These are phyloP conservation scores for Medicago ruthenica DNA, from an alignment of 306 rosid species.

Conservation along the genomic window DNA sequence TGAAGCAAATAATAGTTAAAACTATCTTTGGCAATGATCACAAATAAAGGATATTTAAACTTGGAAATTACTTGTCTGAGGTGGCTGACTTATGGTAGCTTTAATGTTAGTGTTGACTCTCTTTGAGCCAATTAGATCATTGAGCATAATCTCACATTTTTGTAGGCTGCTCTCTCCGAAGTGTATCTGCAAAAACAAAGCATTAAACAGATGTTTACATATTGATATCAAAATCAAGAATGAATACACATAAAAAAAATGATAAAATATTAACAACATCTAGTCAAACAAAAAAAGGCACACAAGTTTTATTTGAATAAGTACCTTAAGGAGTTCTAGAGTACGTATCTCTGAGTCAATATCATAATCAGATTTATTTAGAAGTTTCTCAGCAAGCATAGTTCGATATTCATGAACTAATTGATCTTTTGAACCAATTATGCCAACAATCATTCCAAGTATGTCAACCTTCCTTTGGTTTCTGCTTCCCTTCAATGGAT, in stretches of 20 bases:
- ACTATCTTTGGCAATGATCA: constrained; percentile 18
- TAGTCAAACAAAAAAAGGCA: constrained; percentile 35
- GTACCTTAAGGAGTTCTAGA: constrained; percentile 92
- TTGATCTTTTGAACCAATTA: constrained; percentile 96
- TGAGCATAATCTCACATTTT: constrained; percentile 97
- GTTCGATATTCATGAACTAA: constrained; percentile 93
- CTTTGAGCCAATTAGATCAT: constrained; percentile 91
- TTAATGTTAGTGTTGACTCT: constrained; percentile 76
- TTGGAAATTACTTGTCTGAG: constrained; percentile 58
- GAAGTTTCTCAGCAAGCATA: constrained; percentile 98
- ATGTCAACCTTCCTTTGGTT: constrained; percentile 90
- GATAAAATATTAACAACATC: constrained; percentile 36
- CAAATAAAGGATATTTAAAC: constrained; percentile 10
- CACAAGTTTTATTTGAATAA: constrained; percentile 23
- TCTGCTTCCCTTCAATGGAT: constrained; percentile 89
- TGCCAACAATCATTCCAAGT: constrained; percentile 96
- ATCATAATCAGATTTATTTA: constrained; percentile 94
- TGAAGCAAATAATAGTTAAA: constrained; percentile 29
- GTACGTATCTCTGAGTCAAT: constrained; percentile 94
- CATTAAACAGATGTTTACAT: constrained; percentile 37
- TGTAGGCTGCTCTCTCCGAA: constrained; percentile 98
- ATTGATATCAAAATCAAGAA: constrained; percentile 26
- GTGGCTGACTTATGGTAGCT: constrained; percentile 75
- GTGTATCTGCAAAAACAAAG: constrained; percentile 71
- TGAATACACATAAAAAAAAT: background rate